These are phyloP conservation scores for Kokia cookei DNA, from an alignment of 441 rosid species.

Conservation along the genomic window DNA sequence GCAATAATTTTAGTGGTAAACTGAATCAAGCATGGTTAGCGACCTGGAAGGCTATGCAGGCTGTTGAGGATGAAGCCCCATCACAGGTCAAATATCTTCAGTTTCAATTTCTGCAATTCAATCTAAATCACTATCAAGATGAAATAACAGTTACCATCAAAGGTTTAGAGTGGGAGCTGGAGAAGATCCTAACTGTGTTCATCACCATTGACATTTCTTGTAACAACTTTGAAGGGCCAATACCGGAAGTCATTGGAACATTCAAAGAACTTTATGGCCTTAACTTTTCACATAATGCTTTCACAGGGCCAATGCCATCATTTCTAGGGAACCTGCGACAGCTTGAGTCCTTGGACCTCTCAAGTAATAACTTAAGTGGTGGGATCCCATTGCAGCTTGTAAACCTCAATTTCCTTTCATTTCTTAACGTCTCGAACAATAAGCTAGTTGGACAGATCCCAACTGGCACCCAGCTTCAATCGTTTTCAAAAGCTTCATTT, in stretches of 20 bases:
- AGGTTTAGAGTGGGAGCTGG: conserved; percentile 36
- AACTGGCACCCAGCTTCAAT: conserved; percentile 12
- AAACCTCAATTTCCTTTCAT: conserved; percentile 28
- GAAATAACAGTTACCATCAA: conserved; percentile 38
- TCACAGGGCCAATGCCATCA: conserved; percentile 27
- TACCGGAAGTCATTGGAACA: conserved; percentile 30
- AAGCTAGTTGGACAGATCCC: conserved; percentile 39
- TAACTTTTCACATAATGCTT: conserved; percentile 32
- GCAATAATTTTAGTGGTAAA: too few species aligned
- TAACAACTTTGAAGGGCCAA: conserved; percentile 30
- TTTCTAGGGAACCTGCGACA: conserved; percentile 12
- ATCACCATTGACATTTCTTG: conserved; percentile 36
- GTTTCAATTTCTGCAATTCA: not conserved
- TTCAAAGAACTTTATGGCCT: conserved; percentile 23
- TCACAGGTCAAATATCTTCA: conserved; percentile 14
- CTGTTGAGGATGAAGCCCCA: not conserved
- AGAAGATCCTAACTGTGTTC: conserved; percentile 41
- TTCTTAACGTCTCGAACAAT: conserved; percentile 35
- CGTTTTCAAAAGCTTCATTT: conserved; percentile 27
- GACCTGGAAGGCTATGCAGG: conserved; percentile 44
- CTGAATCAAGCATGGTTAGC: not conserved
- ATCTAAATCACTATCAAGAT: conserved; percentile 26
- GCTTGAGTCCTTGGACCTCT: conserved; percentile 46
- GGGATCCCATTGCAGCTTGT: conserved; percentile 29
- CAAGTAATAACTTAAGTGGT: conserved; percentile 17